A percentile compares a stretch with the other conserved stretches of the same genome.
phyloP scores from a whole-genome alignment of 768 basidiomycete species.

The Chalciporus piperatus region DNA sequence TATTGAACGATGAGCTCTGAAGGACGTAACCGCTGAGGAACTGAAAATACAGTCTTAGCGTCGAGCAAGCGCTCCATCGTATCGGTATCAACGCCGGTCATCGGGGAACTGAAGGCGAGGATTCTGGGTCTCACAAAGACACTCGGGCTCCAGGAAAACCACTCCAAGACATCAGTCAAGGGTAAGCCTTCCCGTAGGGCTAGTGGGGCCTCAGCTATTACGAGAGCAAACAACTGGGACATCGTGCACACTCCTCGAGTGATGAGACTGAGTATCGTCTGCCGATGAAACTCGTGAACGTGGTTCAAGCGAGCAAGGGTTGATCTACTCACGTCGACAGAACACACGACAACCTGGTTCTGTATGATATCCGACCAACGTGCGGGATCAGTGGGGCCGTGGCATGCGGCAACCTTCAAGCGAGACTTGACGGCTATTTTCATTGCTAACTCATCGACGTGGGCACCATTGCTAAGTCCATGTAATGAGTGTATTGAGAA shows the following conservation, averaged over 20 bases:
- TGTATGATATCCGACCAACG: constrained; percentile 19
- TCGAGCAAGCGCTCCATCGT: constrained; percentile 40
- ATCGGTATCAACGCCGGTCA: constrained; percentile 29
- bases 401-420: constrained; percentile 17
- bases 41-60: constrained; percentile 38
- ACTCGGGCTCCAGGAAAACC: constrained; percentile 41
- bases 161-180: constrained; percentile 43
- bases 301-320: background rate
- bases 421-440: constrained; percentile 15
- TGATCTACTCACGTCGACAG: constrained; percentile 37
- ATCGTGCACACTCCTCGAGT: constrained; percentile 37
- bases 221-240: constrained; percentile 42
- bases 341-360: constrained; percentile 40
- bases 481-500: background rate
- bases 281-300: constrained; percentile 4
- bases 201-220: constrained; percentile 42
- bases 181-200: constrained; percentile 38
- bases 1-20: constrained; percentile 56
- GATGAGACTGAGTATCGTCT: constrained; percentile 44
- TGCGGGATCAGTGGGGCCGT: constrained; percentile 9
- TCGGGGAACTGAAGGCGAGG: constrained; percentile 37
- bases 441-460: constrained; percentile 13
- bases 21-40: constrained; percentile 38
- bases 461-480: constrained; percentile 8
- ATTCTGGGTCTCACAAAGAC: constrained; percentile 40